Evolutionary conservation across 202 grass and related monocot genomes (phyloP), one percentile per base, ranked within the genome.

Genomic region (Carex sylvatica): DNA sequence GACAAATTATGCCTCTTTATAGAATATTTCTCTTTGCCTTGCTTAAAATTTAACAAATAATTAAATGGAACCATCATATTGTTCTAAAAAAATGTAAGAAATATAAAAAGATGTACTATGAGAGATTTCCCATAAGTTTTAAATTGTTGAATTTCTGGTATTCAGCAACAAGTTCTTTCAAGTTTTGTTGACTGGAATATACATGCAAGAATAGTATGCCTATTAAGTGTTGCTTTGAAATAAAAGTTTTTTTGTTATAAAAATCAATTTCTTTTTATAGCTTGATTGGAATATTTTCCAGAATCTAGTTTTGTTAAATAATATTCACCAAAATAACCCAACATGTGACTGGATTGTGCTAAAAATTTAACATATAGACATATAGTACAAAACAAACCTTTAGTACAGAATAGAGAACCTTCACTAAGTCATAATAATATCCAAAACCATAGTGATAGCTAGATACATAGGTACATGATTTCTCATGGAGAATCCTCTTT

Each of bases 401-500:
- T 6, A 65, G 9, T 64, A 81, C 42, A 81, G 9, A 15, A 81
- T 64, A 46, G 12, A 19, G 8, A 31, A 19, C 13, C 36, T 18
- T 65, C 56, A 42, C 10, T 46, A 19, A 74, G 44, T 20, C 46
- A 16, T 5, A 51, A 20, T 51, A 14, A 42, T 15, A 64, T 65
- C 35, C 13, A 51, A 28, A 66, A 64, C 46, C 46, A 23, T 42
- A 67, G 63, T 49, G 16, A 65, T 67, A 81, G 13, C 60, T 66
- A 46, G 24, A 9, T 64, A 26, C 9, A 62, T 35, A 54, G 4
- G 2, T 49, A 40, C 31, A 63, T 22, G 36, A 64, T 46, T 51
- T 2, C 79, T 81, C 61, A 81, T n/a, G 79, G 79, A 12, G 38
- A 66, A 81, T 65, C 24, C 24, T 81, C 23, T 23, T 65, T 33